Percentiles rank a stretch among this genome's conserved stretches.
Conservation (phyloP, 345 rosid genomes). For the rapeseed (Brassica napus) region Da-Ae NC_063442.1:31432501-31433000, state of each 20-base stretch:
- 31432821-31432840: background rate
- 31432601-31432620: slow-evolving; percentile 26
- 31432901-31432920: background rate
- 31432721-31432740: background rate
- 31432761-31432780: background rate
- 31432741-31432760: background rate
- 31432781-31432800: background rate
- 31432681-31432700: background rate
- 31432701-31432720: background rate
- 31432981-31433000: background rate
- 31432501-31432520: slow-evolving; percentile 35
- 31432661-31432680: slow-evolving; percentile 21
- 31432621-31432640: slow-evolving; percentile 28
- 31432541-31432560: slow-evolving; percentile 18
- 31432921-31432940: background rate
- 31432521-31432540: slow-evolving; percentile 28
- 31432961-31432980: background rate
- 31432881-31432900: background rate
- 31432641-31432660: slow-evolving; percentile 14
- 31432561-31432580: background rate
- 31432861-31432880: background rate
- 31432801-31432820: background rate
- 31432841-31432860: background rate
- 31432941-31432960: background rate
- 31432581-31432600: slow-evolving; percentile 16